phyloP scores from a whole-genome alignment of 352 stramenopile genomes.

The Phytophthora tubulina region DNA sequence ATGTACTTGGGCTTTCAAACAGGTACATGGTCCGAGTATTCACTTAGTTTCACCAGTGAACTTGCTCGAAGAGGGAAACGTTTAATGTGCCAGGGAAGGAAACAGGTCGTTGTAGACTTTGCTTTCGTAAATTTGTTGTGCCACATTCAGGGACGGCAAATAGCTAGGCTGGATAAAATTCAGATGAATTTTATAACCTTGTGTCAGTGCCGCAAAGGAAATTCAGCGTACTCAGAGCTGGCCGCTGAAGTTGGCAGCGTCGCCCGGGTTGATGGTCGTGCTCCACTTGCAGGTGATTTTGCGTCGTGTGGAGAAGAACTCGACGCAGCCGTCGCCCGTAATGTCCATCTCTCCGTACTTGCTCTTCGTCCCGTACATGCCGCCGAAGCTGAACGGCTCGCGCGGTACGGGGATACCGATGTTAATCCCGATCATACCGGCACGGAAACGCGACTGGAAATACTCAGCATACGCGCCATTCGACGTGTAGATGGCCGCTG shows the following conservation, averaged over 20 bases:
- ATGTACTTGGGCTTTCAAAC: too few relatives aligned
- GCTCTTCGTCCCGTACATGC: constrained; percentile 96
- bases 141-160: too few relatives aligned
- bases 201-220: not conserved
- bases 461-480: constrained; percentile 95
- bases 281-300: constrained; percentile 98
- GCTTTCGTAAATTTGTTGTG: too few relatives aligned
- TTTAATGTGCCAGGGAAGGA: too few relatives aligned
- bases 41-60: too few relatives aligned
- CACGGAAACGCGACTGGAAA: constrained; percentile 93
- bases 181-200: too few relatives aligned
- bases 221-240: constrained; percentile 52
- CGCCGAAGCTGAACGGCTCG: constrained; percentile 97
- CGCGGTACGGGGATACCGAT: constrained; percentile 96
- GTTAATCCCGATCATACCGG: constrained; percentile 97
- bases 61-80: too few relatives aligned
- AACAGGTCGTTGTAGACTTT: too few relatives aligned
- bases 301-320: constrained; percentile 98
- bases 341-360: constrained; percentile 99
- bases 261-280: constrained; percentile 50
- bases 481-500: constrained; percentile 96
- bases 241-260: constrained; percentile 79
- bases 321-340: constrained; percentile 96
- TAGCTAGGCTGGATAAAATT: too few relatives aligned
- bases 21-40: too few relatives aligned